Evolutionary conservation across 2,329 filamentous ascomycete genomes (phyloP).

Genomic region (Stemphylium vesicarium): DNA sequence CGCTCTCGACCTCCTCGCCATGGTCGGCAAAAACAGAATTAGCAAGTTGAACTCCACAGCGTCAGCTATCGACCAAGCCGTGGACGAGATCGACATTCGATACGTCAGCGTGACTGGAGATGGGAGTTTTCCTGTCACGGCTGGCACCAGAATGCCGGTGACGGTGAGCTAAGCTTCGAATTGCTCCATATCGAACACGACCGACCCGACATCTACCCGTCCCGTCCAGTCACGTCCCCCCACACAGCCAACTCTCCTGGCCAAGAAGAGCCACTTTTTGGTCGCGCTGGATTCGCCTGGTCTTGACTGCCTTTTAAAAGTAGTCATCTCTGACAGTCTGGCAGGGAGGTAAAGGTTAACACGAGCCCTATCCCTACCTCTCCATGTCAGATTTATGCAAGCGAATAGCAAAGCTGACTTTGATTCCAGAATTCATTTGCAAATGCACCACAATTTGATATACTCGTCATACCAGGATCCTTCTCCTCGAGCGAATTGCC

Average conservation of each 20-base stretch:
- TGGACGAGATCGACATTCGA: slow-evolving; percentile 47
- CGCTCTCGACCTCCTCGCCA: slow-evolving; percentile 42
- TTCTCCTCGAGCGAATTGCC: slow-evolving; percentile 33
- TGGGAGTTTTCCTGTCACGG: slow-evolving; percentile 45
- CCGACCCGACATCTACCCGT: slow-evolving; percentile 9
- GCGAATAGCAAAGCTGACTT: slow-evolving; percentile 23
- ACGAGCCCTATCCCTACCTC: slow-evolving; percentile 21
- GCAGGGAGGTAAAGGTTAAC: slow-evolving; percentile 48
- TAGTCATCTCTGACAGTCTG: slow-evolving; percentile 43
- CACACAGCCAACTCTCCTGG: slow-evolving; percentile 26
- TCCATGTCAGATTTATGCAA: background rate
- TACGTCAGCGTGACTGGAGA: slow-evolving; percentile 48
- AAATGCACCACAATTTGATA: slow-evolving; percentile 44
- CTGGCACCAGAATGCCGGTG: slow-evolving; percentile 45
- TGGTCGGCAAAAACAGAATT: slow-evolving; percentile 39
- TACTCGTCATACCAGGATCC: slow-evolving; percentile 45
- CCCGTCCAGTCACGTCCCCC: background rate
- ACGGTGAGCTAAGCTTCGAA: slow-evolving; percentile 46
- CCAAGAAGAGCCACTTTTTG: slow-evolving; percentile 41
- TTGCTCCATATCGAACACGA: slow-evolving; percentile 34
- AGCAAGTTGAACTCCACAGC: slow-evolving; percentile 31
- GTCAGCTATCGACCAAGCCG: slow-evolving; percentile 35
- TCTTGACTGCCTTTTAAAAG: slow-evolving; percentile 28
- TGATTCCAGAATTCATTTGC: slow-evolving; percentile 40
- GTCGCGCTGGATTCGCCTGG: slow-evolving; percentile 43